Percentiles rank a stretch among this genome's conserved stretches.
phyloP scores from a whole-genome alignment of 257 asterid species.

The Nicotiana tomentosiformis region DNA sequence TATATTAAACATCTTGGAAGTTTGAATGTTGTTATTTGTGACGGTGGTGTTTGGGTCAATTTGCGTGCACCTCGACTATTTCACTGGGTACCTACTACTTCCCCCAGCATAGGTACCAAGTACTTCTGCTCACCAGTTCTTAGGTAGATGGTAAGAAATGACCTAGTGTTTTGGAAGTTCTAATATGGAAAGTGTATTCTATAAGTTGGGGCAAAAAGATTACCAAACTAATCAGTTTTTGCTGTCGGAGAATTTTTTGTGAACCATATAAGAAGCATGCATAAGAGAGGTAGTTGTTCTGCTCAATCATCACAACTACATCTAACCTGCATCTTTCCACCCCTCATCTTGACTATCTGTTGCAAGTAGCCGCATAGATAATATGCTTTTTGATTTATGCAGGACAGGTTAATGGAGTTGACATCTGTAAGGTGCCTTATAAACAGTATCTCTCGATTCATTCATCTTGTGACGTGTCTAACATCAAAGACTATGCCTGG shows the following conservation, averaged over 20 bases:
- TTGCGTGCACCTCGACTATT: too few relatives aligned
- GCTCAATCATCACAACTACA: background rate
- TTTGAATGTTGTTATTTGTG: background rate
- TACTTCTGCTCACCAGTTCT: too few relatives aligned
- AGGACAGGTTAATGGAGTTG: conserved; percentile 67
- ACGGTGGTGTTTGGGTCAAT: too few relatives aligned
- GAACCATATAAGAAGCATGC: background rate
- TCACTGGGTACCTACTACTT: too few relatives aligned
- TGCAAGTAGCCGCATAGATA: background rate
- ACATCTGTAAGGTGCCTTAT: conserved; percentile 68
- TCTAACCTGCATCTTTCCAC: background rate
- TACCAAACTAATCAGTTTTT: background rate
- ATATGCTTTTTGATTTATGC: background rate
- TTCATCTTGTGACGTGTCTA: conserved; percentile 74
- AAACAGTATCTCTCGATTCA: conserved; percentile 84
- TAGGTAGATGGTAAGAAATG: too few relatives aligned
- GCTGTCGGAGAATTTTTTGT: background rate
- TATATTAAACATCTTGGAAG: background rate
- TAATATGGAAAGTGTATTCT: background rate
- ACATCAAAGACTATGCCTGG: conserved; percentile 52
- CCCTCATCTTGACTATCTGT: background rate
- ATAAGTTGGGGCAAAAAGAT: background rate
- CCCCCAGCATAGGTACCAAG: too few relatives aligned
- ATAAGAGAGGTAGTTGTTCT: background rate
- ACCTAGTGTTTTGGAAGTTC: background rate